Conservation (phyloP, 805 yeast species). For the Kazachstania martiniae region DNA sequence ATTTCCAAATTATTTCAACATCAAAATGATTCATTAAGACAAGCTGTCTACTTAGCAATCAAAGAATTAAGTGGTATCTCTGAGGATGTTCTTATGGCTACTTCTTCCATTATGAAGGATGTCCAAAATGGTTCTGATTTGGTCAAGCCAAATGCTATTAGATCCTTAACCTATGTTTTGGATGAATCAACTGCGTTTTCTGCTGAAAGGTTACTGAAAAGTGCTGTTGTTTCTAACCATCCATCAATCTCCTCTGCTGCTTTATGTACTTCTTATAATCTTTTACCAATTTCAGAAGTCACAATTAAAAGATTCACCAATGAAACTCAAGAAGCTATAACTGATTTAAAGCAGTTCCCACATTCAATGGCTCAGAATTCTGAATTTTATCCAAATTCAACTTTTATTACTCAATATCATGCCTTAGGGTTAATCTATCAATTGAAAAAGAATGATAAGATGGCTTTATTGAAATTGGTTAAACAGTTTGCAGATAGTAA, state of each 20-base stretch:
- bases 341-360: conserved; percentile 29
- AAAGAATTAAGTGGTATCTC: conserved; percentile 80
- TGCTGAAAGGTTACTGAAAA: conserved; percentile 84
- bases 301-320: conserved; percentile 89
- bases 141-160: conserved; percentile 88
- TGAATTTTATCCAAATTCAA: conserved; percentile 51
- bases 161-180: conserved; percentile 81
- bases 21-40: conserved; percentile 72
- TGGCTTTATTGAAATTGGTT: conserved; percentile 86
- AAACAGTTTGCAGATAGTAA: conserved; percentile 55
- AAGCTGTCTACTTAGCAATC: conserved; percentile 85
- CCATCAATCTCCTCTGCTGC: conserved; percentile 92
- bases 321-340: conserved; percentile 87
- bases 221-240: conserved; percentile 83
- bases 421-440: conserved; percentile 86
- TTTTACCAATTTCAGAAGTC: conserved; percentile 80
- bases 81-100: conserved; percentile 92
- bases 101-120: conserved; percentile 96
- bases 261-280: conserved; percentile 77
- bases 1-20: conserved; percentile 93
- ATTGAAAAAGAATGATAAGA: conserved; percentile 80
- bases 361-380: conserved; percentile 21
- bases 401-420: conserved; percentile 87
- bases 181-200: conserved; percentile 88
- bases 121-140: conserved; percentile 80